phyloP scores from a whole-genome alignment of 169 alveolate species.

The Eimeria necatrix region DNA sequence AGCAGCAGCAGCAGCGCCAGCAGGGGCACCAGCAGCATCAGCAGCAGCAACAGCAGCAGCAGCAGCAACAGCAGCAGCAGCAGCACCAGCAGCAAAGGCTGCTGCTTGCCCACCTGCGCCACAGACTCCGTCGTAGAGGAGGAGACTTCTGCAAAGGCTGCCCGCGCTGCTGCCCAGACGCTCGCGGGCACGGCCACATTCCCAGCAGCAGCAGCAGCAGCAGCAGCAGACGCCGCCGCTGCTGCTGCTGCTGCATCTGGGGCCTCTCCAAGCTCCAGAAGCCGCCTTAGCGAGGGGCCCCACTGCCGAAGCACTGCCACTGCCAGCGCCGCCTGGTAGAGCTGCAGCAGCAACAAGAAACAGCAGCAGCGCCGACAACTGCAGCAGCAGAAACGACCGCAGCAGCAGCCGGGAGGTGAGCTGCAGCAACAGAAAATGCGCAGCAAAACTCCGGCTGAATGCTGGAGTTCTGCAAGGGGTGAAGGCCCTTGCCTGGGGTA shows the following conservation, averaged over 20 bases:
- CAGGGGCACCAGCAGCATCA: slow-evolving; percentile 2
- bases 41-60: not conserved
- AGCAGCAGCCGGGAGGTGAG: slow-evolving; percentile 1
- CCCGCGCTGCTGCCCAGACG: slow-evolving; percentile 45
- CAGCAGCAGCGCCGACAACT: slow-evolving; percentile 32
- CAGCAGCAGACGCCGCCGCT: slow-evolving; percentile 2
- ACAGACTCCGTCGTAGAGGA: slow-evolving; percentile 24
- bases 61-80: not conserved
- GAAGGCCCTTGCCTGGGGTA: slow-evolving; percentile 13
- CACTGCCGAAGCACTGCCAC: slow-evolving; percentile 36
- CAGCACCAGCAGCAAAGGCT: not conserved
- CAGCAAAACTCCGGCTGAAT: not conserved
- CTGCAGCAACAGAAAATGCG: slow-evolving; percentile 12
- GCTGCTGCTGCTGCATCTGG: not conserved
- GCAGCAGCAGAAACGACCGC: slow-evolving; percentile 40
- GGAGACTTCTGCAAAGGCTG: slow-evolving; percentile 39
- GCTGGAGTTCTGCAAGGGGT: not conserved
- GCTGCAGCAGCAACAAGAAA: not conserved
- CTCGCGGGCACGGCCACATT: not conserved
- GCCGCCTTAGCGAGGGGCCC: not conserved
- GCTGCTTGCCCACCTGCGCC: not conserved
- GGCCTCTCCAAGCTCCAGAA: not conserved
- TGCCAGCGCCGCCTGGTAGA: not conserved
- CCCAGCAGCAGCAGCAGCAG: slow-evolving; percentile 38
- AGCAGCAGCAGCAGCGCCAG: slow-evolving; percentile 32